phyloP scores from a whole-genome alignment of 2,329 filamentous ascomycete genomes.

The Metarhizium album region DNA sequence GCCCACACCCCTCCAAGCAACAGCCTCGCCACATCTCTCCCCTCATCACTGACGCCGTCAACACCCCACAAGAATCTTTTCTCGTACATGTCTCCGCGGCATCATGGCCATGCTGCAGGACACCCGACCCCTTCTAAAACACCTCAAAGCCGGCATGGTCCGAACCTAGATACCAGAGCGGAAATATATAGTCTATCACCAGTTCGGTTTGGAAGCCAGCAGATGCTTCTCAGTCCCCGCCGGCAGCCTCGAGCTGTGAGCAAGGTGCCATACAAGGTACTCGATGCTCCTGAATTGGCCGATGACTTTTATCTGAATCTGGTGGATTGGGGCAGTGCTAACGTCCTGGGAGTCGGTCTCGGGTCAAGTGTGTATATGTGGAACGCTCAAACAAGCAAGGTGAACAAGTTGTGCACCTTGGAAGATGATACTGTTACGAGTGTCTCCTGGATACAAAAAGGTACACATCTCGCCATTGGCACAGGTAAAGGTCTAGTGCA shows the following conservation, averaged over 20 bases:
- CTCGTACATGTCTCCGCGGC: constrained; percentile 70
- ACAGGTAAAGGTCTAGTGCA: constrained; percentile 91
- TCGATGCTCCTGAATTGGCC: constrained; percentile 89
- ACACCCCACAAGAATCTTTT: constrained; percentile 98
- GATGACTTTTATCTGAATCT: constrained; percentile 98
- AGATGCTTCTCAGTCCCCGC: constrained; percentile 82
- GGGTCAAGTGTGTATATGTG: constrained; percentile 96
- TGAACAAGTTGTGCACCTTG: constrained; percentile 88
- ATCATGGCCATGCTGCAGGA: constrained; percentile 59
- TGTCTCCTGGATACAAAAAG: constrained; percentile 96
- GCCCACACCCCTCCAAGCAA: constrained; percentile 73
- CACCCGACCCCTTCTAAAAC: constrained; percentile 84
- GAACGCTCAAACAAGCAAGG: constrained; percentile 84
- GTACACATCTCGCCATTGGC: constrained; percentile 89
- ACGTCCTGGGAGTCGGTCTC: constrained; percentile 85
- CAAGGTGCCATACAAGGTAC: constrained; percentile 95
- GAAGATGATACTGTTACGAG: constrained; percentile 92
- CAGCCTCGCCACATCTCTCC: constrained; percentile 47
- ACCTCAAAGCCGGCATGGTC: constrained; percentile 75
- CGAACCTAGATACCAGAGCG: constrained; percentile 79
- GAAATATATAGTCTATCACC: constrained; percentile 95
- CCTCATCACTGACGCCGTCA: constrained; percentile 73
- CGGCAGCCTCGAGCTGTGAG: constrained; percentile 83
- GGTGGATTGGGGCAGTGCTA: constrained; percentile 94
- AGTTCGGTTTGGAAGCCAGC: constrained; percentile 84